Base-by-base conservation (phyloP, 2,329 filamentous ascomycete genomes). In the Cladosporium sp. region DNA sequence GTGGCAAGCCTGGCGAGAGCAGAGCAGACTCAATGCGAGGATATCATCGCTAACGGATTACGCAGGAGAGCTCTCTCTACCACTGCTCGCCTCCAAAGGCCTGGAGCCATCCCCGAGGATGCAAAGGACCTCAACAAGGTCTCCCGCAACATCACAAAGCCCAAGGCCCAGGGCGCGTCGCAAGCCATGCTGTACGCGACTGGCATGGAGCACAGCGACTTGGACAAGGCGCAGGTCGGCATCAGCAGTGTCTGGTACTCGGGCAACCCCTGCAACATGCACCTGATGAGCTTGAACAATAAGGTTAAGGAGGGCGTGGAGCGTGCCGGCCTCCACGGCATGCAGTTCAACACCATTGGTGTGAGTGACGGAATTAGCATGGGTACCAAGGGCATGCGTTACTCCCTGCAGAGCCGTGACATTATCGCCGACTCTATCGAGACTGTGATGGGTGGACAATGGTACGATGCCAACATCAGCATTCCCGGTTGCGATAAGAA, bases 401-500 rank as follows among this genome's bases (percentile, higher is more conserved):
- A 93, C 82, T 76, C 74, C 8, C 69, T 78, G 64, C 95, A 98
- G 83, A 96, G 92, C 71, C 87, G 95, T 78, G 95, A 99, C 79
- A 87, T 99, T 74, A 99, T 99, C 73, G 95, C 95, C 74, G 95
- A 99, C 81, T 96, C 91, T 68, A 96, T 99, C 75, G 95, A 99
- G 85, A 98, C 95, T 5, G 95, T 99, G 73, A 99, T 98, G 93
- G 90, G 93, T 71, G 95, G 93, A 18, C 95, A 99, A 81, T 98
- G 93, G 93, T 98, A 99, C 77, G 95, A 99, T 79, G 94, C 89
- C 72, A 98, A 98, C 80, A 91, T 99, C 76, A 96, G 92, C 62
- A 91, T 99, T 73, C 95, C 95, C 16, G 95, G 95, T 58, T 99
- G 95, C 80, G 95, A 99, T 86, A 99, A 99, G 88, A 99, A 99